Evolutionary conservation across 2,329 filamentous ascomycete genomes (phyloP), one percentile per base, ranked within the genome.

Genomic region (Hawksworthiomyces lignivorus): DNA sequence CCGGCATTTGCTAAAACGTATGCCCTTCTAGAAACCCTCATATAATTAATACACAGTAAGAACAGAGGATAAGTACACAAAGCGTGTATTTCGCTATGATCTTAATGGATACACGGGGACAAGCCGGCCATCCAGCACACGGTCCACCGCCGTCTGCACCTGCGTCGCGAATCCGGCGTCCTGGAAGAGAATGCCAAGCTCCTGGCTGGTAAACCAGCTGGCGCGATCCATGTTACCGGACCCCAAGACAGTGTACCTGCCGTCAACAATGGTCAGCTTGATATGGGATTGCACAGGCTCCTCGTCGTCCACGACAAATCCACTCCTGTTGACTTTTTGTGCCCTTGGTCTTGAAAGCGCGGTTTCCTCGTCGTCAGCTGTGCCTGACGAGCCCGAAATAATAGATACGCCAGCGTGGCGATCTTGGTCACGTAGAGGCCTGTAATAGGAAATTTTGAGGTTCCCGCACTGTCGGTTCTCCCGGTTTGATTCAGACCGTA

Each of bases 151-250:
- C 1, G 50, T 45, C 38, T 52, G 55, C 19, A 68, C 51, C 4
- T 42, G 38, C 1, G 33, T 45, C 4, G 61, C 62, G 33, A 70
- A 55, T 0, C 50, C 50, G 2, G 30, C 39, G 24, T 59, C 62
- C 33, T 71, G 62, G 41, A 79, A 72, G 30, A 79, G 54, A 22
- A 92, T 66, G 1, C 86, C 86, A 18, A 92, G 64, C 62, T 94
- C 87, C 61, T 92, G 87, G 58, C 84, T 89, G 5, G 87, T 92
- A 61, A 77, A 89, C 84, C 84, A 92, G 56, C 84, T 89, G 7
- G 87, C 85, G 1, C 86, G 74, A 61, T 94, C 87, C 70, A 89
- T 77, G 56, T 94, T 94, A 1, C 85, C 86, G 15, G 84, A 89
- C 0, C 87, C 87, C 3, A 92, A 63, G 1, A 92, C 69, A 2